phyloP scores from a whole-genome alignment of 352 stramenopile genomes.

The Pythium periplocum region DNA sequence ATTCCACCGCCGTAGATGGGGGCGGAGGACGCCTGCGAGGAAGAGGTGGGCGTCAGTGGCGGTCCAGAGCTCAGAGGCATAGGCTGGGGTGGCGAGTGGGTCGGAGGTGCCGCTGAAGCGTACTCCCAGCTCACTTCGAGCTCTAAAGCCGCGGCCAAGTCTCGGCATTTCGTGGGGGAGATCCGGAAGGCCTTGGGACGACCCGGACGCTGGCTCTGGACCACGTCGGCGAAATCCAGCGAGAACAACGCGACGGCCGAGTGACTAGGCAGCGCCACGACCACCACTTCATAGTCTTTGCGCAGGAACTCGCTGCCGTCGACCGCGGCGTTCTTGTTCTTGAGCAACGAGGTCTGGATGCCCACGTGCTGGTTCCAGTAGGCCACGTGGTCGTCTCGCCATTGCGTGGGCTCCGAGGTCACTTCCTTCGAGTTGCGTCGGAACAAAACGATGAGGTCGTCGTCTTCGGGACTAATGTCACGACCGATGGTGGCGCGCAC shows the following conservation, averaged over 20 bases:
- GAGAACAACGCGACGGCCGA: conserved; percentile 73
- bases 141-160: conserved; percentile 65
- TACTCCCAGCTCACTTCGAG: conserved; percentile 74
- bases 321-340: conserved; percentile 27
- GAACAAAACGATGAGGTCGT: conserved; percentile 79
- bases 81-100: background rate
- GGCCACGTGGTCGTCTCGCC: conserved; percentile 60
- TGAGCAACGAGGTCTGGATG: conserved; percentile 73
- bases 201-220: conserved; percentile 41
- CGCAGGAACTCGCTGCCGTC: conserved; percentile 40
- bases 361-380: conserved; percentile 74
- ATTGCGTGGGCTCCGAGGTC: conserved; percentile 59
- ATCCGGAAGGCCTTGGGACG: conserved; percentile 53
- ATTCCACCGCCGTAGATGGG: conserved; percentile 21
- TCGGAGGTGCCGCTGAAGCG: conserved; percentile 15
- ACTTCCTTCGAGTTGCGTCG: conserved; percentile 79
- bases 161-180: conserved; percentile 67
- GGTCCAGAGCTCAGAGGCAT: conserved; percentile 28
- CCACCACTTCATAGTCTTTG: conserved; percentile 81
- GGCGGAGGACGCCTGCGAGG: conserved; percentile 22
- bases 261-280: conserved; percentile 77
- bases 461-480: conserved; percentile 66
- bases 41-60: conserved; percentile 33
- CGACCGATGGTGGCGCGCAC: conserved; percentile 65
- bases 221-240: conserved; percentile 66